Base-by-base conservation (phyloP, 345 rosid genomes). In the Euphorbia tirucalli region DNA sequence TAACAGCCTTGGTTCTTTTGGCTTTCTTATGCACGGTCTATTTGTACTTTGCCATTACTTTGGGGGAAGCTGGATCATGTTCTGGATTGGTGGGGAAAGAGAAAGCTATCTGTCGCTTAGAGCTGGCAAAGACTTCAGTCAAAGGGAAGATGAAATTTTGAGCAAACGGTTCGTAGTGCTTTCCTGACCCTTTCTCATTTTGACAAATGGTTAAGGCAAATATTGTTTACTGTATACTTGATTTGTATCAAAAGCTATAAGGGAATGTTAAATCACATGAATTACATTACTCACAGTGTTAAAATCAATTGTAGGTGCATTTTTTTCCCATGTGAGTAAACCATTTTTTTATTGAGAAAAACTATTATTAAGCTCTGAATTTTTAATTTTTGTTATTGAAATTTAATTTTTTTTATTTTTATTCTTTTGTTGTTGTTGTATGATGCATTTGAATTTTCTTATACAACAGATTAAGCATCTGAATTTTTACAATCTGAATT, bases 31-130 rank as follows among this genome's bases (percentile, higher is more conserved):
- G 99, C 82, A 86, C 98, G 11, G 46, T 95, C 74, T 95, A 95
- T 79, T 88, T 95, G 13, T 95, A 95, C 80, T 95, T 95, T 71
- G 98, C 99, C 0, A 78, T 95, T 69, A 95, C 99, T 44, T 65
- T 95, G 72, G 97, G 97, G 4, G 81, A 81, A 13, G 52, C 77
- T 8, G 87, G 75, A 28, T 77, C 93, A 14, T 95, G 99, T 80
- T 78, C 88, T 24, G 93, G 93, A 30, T 83, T 95, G 81, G 69
- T 81, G 0, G 96, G 93, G 25, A 84, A 78, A 9, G 66, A 81
- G n/a, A 89, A 72, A 73, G 93, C 87, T 22, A 62, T 83, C 21
- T 95, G 99, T 81, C 87, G 74, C 30, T 50, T 90, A 55, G 68
- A 84, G 71, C 81, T 70, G 70, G 89, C 83, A 18, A 89, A 77